Base-by-base conservation (phyloP, 2,329 filamentous ascomycete genomes). In the Fusarium poae region DNA sequence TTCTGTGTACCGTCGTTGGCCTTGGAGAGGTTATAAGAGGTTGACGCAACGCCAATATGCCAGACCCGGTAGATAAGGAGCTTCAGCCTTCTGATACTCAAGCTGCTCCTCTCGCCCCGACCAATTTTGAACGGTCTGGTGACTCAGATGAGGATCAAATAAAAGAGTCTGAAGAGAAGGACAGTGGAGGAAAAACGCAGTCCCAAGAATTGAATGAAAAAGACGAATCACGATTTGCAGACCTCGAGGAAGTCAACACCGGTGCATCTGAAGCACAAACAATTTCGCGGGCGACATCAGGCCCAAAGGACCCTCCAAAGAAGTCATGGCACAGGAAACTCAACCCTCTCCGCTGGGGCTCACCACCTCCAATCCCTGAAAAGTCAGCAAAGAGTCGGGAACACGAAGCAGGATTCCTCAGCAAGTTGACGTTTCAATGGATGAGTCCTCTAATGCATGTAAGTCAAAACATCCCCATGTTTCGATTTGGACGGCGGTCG, bases 361-460 rank as follows among this genome's bases (percentile, higher is more conserved):
- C 77, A 34, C 79, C 84, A 3, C 86, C 88, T 2, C 81, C 85
- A 0, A 80, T 90, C 1, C 89, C 89, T 37, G 79, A 84, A 48
- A 82, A 84, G 71, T 82, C 83, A 57, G 73, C 71, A 9, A 77
- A 83, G 1, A 94, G 88, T 8, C 87, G 86, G 65, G 94, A 97
- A 80, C 84, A 93, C 76, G 84, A 82, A 6, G 94, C 94, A 7
- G 82, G 86, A 3, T 90, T 94, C 74, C 86, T 96, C 67, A 97
- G 92, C 80, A 77, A 84, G 58, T 77, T 97, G 23, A 91, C 91
- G 6, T 98, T 97, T 76, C 88, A 93, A 77, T 98, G 95, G 95
- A 95, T 97, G 85, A 89, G 89, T 1, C 90, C 93, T 2, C 77
- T 98, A 57, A 98, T 98, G 94, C 85, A 81, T 67, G 90, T 91